Base-by-base conservation (phyloP, 768 basidiomycete genomes). In the Serendipita vermifera region DNA sequence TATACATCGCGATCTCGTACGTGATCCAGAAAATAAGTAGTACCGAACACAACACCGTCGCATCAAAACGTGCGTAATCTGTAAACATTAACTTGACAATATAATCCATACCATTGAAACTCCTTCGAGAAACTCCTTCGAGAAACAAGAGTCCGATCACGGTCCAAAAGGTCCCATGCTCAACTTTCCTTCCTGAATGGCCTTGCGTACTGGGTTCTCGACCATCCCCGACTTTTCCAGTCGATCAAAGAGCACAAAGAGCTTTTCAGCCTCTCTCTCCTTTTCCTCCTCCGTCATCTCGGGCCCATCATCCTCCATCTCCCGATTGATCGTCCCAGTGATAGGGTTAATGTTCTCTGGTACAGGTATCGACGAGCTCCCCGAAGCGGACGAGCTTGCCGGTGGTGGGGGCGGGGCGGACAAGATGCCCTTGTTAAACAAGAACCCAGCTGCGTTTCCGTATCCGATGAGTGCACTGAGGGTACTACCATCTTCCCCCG, bases 201-300 rank as follows among this genome's bases (percentile, higher is more conserved):
- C 86, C 65, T 77, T 82, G 55, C 86, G 75, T 60, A 75, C 66
- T 5, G 72, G 66, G 55, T 76, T 72, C 58, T 66, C 77, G 31
- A 89, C 64, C 39, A 80, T 77, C 20, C 89, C 87, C 40, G 73
- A 82, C 68, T 73, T 80, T 66, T 92, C 87, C 60, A 98, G 72
- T 43, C 93, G 74, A 60, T 96, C 88, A 64, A 99, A 98, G 17
- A 98, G 73, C 32, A 86, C 81, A 64, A 97, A 89, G 38, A 99
- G 72, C 64, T 83, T 83, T 73, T 97, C 93, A 55, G 92, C 85
- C 70, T 99, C 96, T 7, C 71, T 71, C 65, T 96, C 90, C 68
- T 94, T 96, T 74, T 99, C 94, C 65, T 93, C 92, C 29, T 93
- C 84, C 0, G 90, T 85, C 92, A 99, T 94, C 51, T 79, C 70